Conservation (phyloP, 2,329 filamentous ascomycete genomes). For the Cordyceps cateniannulata region DNA sequence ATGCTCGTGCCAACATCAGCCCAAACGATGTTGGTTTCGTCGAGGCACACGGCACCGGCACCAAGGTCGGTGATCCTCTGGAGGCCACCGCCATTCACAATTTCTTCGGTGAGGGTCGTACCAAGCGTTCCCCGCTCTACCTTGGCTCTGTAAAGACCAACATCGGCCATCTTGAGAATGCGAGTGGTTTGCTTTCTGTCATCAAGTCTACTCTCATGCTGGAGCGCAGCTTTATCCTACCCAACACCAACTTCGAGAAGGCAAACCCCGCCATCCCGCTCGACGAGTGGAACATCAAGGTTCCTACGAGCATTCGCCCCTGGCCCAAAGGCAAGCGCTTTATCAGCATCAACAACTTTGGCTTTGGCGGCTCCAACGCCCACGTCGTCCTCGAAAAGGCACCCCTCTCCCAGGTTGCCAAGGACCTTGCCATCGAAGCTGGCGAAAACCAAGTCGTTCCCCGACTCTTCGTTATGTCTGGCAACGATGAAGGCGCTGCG, state of each 20-base stretch:
- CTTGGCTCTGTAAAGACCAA: slow-evolving; percentile 46
- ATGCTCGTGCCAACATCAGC: slow-evolving; percentile 24
- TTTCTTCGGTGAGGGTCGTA: slow-evolving; percentile 34
- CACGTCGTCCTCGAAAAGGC: slow-evolving; percentile 34
- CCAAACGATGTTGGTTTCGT: slow-evolving; percentile 27
- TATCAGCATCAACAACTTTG: slow-evolving; percentile 44
- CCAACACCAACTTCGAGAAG: slow-evolving; percentile 43
- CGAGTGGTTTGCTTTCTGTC: slow-evolving; percentile 43
- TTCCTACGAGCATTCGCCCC: slow-evolving; percentile 36
- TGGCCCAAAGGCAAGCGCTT: slow-evolving; percentile 44
- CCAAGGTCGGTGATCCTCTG: slow-evolving; percentile 48
- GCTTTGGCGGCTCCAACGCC: slow-evolving; percentile 38
- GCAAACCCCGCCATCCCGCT: slow-evolving; percentile 43
- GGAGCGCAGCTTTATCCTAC: slow-evolving; percentile 42
- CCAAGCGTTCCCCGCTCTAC: slow-evolving; percentile 35
- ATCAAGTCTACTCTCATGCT: slow-evolving; percentile 48
- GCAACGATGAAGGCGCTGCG: slow-evolving; percentile 30
- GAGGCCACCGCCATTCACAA: slow-evolving; percentile 43
- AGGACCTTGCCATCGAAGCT: slow-evolving; percentile 7
- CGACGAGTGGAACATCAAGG: slow-evolving; percentile 43
- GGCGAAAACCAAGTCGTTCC: slow-evolving; percentile 13
- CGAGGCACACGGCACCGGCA: slow-evolving; percentile 53
- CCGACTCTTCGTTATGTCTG: slow-evolving; percentile 38
- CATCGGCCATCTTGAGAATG: slow-evolving; percentile 46
- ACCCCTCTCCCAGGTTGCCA: slow-evolving; percentile 21